Base-by-base conservation (phyloP, 768 basidiomycete species). In the Panellus pusillus region DNA sequence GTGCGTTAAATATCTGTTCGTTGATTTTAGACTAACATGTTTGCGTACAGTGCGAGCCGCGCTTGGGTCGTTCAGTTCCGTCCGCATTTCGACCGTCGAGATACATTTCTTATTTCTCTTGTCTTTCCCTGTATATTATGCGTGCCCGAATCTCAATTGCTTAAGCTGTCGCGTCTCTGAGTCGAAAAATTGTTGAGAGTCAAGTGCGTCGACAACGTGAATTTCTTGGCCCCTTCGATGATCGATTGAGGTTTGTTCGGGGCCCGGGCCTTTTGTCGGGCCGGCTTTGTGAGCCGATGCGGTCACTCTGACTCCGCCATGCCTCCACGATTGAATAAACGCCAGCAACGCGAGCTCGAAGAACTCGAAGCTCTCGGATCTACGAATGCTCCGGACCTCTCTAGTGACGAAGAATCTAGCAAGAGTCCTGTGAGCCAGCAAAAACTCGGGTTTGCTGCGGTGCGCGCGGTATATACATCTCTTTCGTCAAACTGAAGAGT, bases 271-370 rank as follows among this genome's bases (percentile, higher is more conserved):
- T n/a, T n/a, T 24, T 24, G 24, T 24, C 24, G 24, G 24, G 24
- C 6, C 24, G 24, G 24, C 3, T 24, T 24, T 24, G 24, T 24
- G 24, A 24, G 24, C 24, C 24, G 24, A 24, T 24, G 24, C 24
- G 24, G 24, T 24, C 24, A 24, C 24, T 24, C 24, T 24, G 24
- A 24, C 3, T 24, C 24, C 6, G 8, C 14, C 2, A 91, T 89
- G 89, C 77, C 87, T 52, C 83, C 87, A 18, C 78, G 88, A 57
- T 70, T 87, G 36, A 94, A 83, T 70, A 95, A 92, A 70, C 79
- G 93, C 44, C 92, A 93, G 68, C 90, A 94, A 64, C 75, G 93
- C 42, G 91, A 93, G 63, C 77, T 84, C 19, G 91, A 93, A 54
- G 91, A 95, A 59, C 80, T 95, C 2, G 76, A 82, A 32, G 79